Evolutionary conservation across 2,329 filamentous ascomycete genomes (phyloP).

Genomic region (Ustilaginoidea virens): DNA sequence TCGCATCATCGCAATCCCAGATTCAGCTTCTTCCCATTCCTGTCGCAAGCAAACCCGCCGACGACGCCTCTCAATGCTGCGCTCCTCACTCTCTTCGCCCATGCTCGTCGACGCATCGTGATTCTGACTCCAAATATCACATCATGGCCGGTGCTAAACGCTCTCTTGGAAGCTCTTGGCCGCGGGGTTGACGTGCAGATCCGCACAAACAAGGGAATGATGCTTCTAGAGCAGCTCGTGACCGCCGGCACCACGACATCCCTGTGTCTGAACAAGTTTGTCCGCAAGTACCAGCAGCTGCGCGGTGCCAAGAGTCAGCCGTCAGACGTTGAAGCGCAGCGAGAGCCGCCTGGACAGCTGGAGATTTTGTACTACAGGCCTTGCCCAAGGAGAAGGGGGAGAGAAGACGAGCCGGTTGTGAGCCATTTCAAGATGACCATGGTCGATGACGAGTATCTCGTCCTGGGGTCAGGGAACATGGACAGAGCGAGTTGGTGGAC

Average conservation of each 20-base stretch:
- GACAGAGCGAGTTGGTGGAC: conserved; percentile 79
- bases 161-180: conserved; percentile 42
- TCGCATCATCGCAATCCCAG: conserved; percentile 53
- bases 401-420: conserved; percentile 46
- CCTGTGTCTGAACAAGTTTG: conserved; percentile 43
- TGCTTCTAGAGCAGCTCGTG: conserved; percentile 67
- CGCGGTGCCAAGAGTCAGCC: conserved; percentile 7
- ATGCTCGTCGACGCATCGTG: conserved; percentile 43
- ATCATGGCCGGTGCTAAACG: conserved; percentile 44
- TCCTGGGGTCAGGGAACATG: conserved; percentile 71
- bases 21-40: conserved; percentile 45
- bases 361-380: conserved; percentile 43
- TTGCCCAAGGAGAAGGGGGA: conserved; percentile 13
- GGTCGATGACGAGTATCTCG: conserved; percentile 49
- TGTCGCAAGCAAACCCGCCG: conserved; percentile 32
- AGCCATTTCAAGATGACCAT: conserved; percentile 67
- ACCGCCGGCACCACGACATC: conserved; percentile 63
- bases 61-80: conserved; percentile 53
- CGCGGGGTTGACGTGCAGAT: conserved; percentile 55
- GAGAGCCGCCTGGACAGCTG: conserved; percentile 29
- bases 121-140: conserved; percentile 72
- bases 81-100: conserved; percentile 42
- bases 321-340: conserved; percentile 26
- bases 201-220: conserved; percentile 52
- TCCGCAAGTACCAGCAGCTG: conserved; percentile 33